Evolutionary conservation across 371 early-diverging fungal species (phyloP), one percentile per base, ranked within the genome.

Genomic region (Apophysomyces trapeziformis): DNA sequence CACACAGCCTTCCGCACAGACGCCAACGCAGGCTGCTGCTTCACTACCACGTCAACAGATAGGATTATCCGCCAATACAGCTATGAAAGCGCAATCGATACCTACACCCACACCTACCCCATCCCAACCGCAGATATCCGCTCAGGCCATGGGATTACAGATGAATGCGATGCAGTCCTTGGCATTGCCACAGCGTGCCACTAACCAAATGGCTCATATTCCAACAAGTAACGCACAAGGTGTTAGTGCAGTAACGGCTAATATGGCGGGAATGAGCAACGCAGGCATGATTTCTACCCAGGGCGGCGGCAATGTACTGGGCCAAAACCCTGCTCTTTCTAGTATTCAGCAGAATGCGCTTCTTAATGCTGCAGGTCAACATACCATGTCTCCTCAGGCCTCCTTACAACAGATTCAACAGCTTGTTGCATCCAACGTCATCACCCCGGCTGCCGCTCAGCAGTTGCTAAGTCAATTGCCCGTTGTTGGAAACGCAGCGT

Each of bases 321-420:
- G 41, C 43, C 36, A 54, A 63, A 16, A 38, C 44, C 38, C 41
- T 41, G 41, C 41, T 12, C 50, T 67, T 44, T 50, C 67, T 16
- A 57, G 44, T 35, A 65, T 68, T 38, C 73, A 72, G 50, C 74
- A 74, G 62, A 46, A 59, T 12, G 70, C 69, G 14, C 38, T 75
- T 41, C 69, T 68, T 1, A 72, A 70, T 63, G 69, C 63, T 8
- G 16, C 46, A 47, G 68, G 65, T 26, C 71, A 68, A 14, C 74
- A 65, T 39, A 63, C 60, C 12, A 45, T 58, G 5, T 38, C 69
- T 3, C 60, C 57, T 5, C 76, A 78, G 54, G 61, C 65, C 14
- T 69, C 73, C 5, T 50, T 73, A 8, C 82, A 77, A 35, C 72
- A 71, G 26, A 78, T 80, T 6, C 78, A 76, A 18, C 69, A 73